A percentile compares a stretch with the other conserved stretches of the same genome.
Conservation (phyloP, 495 filamentous ascomycete genomes). For the Entonaema liquescens region DNA sequence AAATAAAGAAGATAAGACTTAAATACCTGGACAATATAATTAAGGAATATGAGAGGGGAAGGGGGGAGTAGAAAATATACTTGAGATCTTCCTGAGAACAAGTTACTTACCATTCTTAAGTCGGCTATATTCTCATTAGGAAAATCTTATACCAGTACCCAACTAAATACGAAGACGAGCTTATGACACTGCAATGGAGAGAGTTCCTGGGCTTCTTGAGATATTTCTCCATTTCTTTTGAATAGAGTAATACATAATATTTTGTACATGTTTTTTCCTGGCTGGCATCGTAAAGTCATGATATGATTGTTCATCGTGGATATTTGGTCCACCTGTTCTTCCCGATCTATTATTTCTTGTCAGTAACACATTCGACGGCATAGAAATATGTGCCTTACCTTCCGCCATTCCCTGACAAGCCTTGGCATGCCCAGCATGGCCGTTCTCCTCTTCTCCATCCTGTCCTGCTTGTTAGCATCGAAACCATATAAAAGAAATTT, state of each 20-base stretch:
- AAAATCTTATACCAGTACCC: neutral
- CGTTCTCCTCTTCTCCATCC: conserved; percentile 85
- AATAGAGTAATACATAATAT: conserved; percentile 34
- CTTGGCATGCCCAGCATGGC: conserved; percentile 95
- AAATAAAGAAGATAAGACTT: neutral
- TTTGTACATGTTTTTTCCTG: conserved; percentile 43
- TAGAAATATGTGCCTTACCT: conserved; percentile 64
- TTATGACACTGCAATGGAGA: neutral
- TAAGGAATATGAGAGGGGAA: neutral
- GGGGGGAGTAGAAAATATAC: neutral
- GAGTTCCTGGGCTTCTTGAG: conserved; percentile 6
- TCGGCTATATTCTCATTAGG: neutral
- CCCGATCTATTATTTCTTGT: conserved; percentile 69
- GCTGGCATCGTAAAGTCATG: conserved; percentile 24
- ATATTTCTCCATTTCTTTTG: conserved; percentile 20
- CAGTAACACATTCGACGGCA: conserved; percentile 16
- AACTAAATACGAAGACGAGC: neutral
- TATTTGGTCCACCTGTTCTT: conserved; percentile 90
- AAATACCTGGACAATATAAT: neutral
- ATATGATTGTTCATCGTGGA: conserved; percentile 67
- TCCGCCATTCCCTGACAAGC: conserved; percentile 90
- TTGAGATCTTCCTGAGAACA: neutral
- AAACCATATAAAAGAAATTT: neutral
- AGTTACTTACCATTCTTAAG: neutral
- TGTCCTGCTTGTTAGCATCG: conserved; percentile 46